phyloP scores from a whole-genome alignment of 805 yeast species.

The Clavispora fructus region DNA sequence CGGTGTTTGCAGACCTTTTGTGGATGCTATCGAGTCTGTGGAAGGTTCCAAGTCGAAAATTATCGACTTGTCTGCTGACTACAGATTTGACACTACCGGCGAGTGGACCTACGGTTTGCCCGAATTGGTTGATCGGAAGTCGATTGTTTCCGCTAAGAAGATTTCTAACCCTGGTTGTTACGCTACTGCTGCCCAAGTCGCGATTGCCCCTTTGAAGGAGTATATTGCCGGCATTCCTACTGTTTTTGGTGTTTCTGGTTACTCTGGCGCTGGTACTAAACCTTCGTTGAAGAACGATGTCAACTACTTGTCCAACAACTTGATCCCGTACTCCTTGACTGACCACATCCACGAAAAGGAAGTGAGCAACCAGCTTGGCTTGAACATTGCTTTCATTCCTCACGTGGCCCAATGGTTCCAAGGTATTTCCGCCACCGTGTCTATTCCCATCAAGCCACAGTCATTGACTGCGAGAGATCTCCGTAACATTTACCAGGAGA shows the following conservation, averaged over 20 bases:
- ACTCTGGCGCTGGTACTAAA: constrained; percentile 99
- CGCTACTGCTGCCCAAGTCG: constrained; percentile 96
- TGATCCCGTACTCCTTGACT: constrained; percentile 92
- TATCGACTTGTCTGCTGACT: constrained; percentile 92
- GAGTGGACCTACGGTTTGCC: constrained; percentile 96
- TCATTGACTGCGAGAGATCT: constrained; percentile 75
- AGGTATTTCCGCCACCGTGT: constrained; percentile 90
- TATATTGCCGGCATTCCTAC: constrained; percentile 70
- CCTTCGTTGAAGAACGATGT: constrained; percentile 95
- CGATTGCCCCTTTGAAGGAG: constrained; percentile 80
- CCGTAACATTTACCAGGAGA: constrained; percentile 78
- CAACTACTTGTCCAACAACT: constrained; percentile 65
- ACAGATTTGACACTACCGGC: constrained; percentile 82
- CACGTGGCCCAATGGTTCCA: constrained; percentile 99
- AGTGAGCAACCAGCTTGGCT: constrained; percentile 74
- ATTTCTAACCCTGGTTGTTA: constrained; percentile 98
- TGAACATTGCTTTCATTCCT: constrained; percentile 83
- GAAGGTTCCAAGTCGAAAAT: constrained; percentile 68
- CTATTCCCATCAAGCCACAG: constrained; percentile 71
- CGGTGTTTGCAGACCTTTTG: constrained; percentile 90
- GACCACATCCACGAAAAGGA: constrained; percentile 97
- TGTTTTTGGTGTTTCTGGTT: constrained; percentile 94
- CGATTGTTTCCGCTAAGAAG: constrained; percentile 65
- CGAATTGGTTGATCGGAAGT: constrained; percentile 68
- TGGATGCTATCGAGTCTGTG: constrained; percentile 70